Evolutionary conservation across 2,329 filamentous ascomycete genomes (phyloP), one percentile per base, ranked within the genome.

Genomic region (Calonectria pauciramosa): DNA sequence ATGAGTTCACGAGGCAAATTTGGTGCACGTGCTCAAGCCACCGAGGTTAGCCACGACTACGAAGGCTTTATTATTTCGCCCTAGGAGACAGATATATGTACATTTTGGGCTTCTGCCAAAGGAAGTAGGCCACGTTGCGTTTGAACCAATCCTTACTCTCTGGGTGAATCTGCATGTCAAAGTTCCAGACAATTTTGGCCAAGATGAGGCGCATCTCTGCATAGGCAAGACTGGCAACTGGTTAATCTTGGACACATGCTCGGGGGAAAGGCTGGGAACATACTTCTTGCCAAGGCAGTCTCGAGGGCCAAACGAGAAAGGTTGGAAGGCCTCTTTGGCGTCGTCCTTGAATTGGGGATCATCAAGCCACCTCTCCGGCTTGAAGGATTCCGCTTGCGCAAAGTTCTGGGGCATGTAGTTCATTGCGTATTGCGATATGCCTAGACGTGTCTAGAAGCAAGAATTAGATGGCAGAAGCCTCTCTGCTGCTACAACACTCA

Each of bases 271-370:
- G 32, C 4, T 20, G n/a, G 20, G 32, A 16, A 26, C 72, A 49
- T 14, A 72, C 72, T 74, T 74, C 28, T 72, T 74, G 9, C 72
- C 72, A 2, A 74, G 49, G 32, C 72, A 74, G 4, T 74, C 67
- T 51, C 72, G 56, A 1, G 72, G 72, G 4, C 72, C 72, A n/a
- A 63, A 49, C 8, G 72, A 74, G 14, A 74, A 74, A 3, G 72
- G 72, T n/a, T 74, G 69, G 23, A 74, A 52, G 3, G 38, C 72
- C 11, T 63, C 30, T 18, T 38, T 64, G 11, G 52, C 28, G 11
- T 74, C 72, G 3, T 68, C 49, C 10, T 13, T 34, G 36, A 68
- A 72, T 9, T 14, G 36, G 18, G 30, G 1, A 5, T 74, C 69
- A 14, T 38, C 69, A 32, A 74, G 69, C 72, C 69, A 74, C 9